Evolutionary conservation across 169 alveolate species (phyloP), one percentile per base, ranked within the genome.

Genomic region (Plasmodium gallinaceum): DNA sequence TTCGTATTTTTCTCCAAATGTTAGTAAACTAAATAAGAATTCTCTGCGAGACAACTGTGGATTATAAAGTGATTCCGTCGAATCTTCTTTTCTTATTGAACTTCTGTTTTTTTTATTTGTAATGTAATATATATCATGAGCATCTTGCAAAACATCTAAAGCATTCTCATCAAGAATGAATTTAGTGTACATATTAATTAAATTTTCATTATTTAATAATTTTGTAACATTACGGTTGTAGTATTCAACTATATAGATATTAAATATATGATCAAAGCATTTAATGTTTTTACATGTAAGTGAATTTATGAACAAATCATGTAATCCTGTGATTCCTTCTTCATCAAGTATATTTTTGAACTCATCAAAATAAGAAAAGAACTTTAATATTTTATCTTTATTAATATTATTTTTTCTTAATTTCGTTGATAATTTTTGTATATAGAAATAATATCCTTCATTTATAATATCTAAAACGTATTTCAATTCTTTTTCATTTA

Each of bases 401-500:
- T 43, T 20, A 9, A 64, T 22, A 18, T 26, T n/a, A 42, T 60
- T 71, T 39, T 24, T 26, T 10, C 16, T 72, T 58, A 86, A 70
- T 22, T 45, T 57, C 10, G 7, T 8, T 26, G 57, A 16, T 22
- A 86, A 12, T 46, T 70, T 20, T 39, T 22, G 52, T 0, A 86
- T 9, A 65, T 86, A 66, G 45, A 18, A 57, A 86, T 45, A 61
- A 71, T 86, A 86, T 5, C 92, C 92, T 60, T 86, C 48, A 18
- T 86, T 60, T 32, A 86, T 62, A 16, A 72, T 75, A 22, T 86
- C 48, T 57, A 86, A 48, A 32, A 86, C 66, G 14, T 86, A 69
- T 16, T 42, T 61, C 14, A 86, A 52, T 26, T 71, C 87, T 6
- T 9, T 18, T 45, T 66, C 32, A 7, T 37, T 86, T 73, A 86